A percentile compares a stretch with the other conserved stretches of the same genome.
These are phyloP conservation scores for Saccharomyces jurei DNA, from an alignment of 805 yeast genomes.

Conservation along the genomic window DNA sequence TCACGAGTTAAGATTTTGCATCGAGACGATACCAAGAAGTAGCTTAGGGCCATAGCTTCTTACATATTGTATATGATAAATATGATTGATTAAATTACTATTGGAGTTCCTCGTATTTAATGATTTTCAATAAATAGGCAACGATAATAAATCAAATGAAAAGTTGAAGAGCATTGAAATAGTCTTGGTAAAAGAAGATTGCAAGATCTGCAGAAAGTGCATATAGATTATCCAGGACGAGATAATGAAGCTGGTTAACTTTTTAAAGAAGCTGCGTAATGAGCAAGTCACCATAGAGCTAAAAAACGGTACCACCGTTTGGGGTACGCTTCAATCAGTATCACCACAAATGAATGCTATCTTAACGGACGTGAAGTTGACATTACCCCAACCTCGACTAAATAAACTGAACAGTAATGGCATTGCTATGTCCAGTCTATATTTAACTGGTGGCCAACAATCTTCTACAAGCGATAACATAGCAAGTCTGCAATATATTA, in stretches of 20 bases:
- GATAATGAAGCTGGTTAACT: conserved; percentile 32
- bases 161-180: background rate
- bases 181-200: background rate
- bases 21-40: background rate
- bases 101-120: background rate
- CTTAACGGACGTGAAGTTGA: conserved; percentile 70
- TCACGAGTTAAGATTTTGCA: background rate
- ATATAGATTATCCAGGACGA: background rate
- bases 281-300: conserved; percentile 87
- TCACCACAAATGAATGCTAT: conserved; percentile 88
- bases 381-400: conserved; percentile 33
- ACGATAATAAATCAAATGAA: background rate
- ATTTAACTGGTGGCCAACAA: conserved; percentile 14
- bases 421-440: conserved; percentile 21
- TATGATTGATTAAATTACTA: background rate
- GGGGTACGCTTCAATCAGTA: conserved; percentile 78
- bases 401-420: conserved; percentile 8
- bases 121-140: background rate
- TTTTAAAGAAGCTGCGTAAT: conserved; percentile 74
- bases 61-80: background rate
- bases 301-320: conserved; percentile 80
- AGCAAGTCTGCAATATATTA: conserved; percentile 59
- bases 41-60: background rate
- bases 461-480: conserved; percentile 20
- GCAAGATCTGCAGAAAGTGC: background rate